Evolutionary conservation across 176 grass and related monocot genomes (phyloP), one percentile per base, ranked within the genome.

Genomic region (Stipa capillata): DNA sequence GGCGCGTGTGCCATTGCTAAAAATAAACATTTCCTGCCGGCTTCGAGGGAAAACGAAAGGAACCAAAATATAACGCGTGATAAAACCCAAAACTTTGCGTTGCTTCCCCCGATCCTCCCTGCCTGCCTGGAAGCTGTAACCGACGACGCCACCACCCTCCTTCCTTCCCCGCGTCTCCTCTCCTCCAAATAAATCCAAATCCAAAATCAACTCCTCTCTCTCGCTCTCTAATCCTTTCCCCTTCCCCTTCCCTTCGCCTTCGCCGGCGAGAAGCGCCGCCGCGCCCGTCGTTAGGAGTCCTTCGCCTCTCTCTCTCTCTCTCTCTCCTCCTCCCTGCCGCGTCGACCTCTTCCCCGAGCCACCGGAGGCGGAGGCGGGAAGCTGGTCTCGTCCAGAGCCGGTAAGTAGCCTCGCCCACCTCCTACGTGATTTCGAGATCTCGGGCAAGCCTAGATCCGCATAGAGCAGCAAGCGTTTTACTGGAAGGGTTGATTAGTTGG

Each of bases 391-490:
- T n/a, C 34, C 35, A 3, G 66, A 80, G 64, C 65, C 56, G 66
- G 86, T 88, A 62, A 73, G 86, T 44, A 8, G 42, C 36, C 9
- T 62, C 56, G 6, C n/a, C 14, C 15, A 1, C 33, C 6, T 11
- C 27, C 8, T 6, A 2, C 41, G 16, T 5, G 48, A 52, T 54
- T 14, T 3, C 18, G 13, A 4, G 45, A 28, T 39, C 66, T 57
- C 57, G 8, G 3, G 52, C 31, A 39, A 29, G 37, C 66, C 23
- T 24, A 71, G 74, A 83, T 88, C 86, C 66, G 57, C 33, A 32
- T 10, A 33, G 64, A 34, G 14, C 57, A 24, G 71, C 40, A 4
- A 20, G 11, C 53, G 31, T 51, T 8, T 23, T 54, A 15, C 35
- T 82, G 9, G 55, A 29, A 61, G 29, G 21, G 51, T 61, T 23